phyloP scores from a whole-genome alignment of 176 grass and related monocot genomes.

The Hyparrhenia diplandra region DNA sequence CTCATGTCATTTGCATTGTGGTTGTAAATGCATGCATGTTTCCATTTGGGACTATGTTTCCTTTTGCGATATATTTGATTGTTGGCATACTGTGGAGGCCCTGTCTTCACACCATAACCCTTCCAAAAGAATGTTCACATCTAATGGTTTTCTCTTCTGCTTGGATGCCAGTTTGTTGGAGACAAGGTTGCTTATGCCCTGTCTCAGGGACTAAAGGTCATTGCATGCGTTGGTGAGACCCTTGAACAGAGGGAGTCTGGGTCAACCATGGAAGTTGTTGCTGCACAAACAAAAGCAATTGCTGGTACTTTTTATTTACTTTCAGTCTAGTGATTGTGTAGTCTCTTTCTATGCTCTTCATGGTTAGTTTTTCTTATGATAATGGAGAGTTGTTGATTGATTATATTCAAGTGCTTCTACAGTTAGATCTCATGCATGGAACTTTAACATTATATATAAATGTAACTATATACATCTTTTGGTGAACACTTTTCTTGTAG shows the following conservation, averaged over 20 bases:
- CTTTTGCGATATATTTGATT: neutral
- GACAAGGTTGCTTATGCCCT: conserved; percentile 94
- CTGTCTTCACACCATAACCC: neutral
- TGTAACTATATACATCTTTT: neutral
- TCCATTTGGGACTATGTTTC: neutral
- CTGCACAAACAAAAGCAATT: conserved; percentile 95
- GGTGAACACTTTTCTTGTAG: neutral
- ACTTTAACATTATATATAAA: neutral
- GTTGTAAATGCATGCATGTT: neutral
- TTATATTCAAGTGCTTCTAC: neutral
- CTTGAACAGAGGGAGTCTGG: conserved; percentile 89
- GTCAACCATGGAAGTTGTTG: conserved; percentile 81
- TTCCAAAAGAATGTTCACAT: neutral
- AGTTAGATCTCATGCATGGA: neutral
- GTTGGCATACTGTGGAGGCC: neutral
- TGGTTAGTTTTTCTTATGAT: neutral
- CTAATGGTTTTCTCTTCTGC: neutral
- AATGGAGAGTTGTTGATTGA: neutral
- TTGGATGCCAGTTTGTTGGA: conserved; percentile 71
- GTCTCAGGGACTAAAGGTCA: conserved; percentile 88
- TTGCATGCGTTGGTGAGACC: conserved; percentile 95
- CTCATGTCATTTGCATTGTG: neutral
- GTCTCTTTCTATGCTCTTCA: neutral
- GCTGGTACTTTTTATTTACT: conserved; percentile 49
- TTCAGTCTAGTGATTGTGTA: neutral